Base-by-base conservation (phyloP, 257 asterid species). In the Gentiana dahurica region DNA sequence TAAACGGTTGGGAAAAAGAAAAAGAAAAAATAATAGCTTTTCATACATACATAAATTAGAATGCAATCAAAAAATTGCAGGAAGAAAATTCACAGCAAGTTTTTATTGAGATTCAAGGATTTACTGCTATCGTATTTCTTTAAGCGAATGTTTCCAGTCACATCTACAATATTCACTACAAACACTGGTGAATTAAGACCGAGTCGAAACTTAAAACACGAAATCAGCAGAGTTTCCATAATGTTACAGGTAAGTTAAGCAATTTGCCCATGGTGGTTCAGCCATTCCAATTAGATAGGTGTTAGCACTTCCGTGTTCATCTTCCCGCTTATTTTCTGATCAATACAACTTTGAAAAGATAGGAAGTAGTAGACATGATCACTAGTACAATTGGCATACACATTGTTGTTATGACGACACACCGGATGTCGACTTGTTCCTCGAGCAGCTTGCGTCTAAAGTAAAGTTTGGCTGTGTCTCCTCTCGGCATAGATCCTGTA, bases 401-500 rank as follows among this genome's bases (percentile, higher is more conserved):
- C 58, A 54, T 47, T 36, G 49, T 43, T 41, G 68, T 71, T 79
- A 84, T 12, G 94, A 81, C 24, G 93, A 89, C 63, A 86, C 74
- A 41, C 87, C 93, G 0, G 95, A 82, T 36, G 94, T 78, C n/a
- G 86, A 84, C 73, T 74, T 86, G 71, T 86, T 86, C 44, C 87
- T 93, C 2, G 93, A 78, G 77, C 91, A 71, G 67, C 92, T 77
- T 60, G 73, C 69, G 65, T 89, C 91, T 46, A 85, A 69, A 53
- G 85, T 89, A 76, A 89, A 58, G 61, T 88, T 74, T 49, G 91
- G 80, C 47, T 72, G 44, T 2, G 91, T 79, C n/a, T 81, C 88
- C 36, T 82, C 94, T 70, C 80, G 74, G 74, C 85, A 84, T 49
- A 80, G 65, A 71, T 87, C 94, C 98, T 87, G 84, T 74, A 62